A percentile compares a stretch with the other conserved stretches of the same genome.
phyloP scores from a whole-genome alignment of 805 yeast genomes.

The Zygosaccharomyces pseudorouxii region DNA sequence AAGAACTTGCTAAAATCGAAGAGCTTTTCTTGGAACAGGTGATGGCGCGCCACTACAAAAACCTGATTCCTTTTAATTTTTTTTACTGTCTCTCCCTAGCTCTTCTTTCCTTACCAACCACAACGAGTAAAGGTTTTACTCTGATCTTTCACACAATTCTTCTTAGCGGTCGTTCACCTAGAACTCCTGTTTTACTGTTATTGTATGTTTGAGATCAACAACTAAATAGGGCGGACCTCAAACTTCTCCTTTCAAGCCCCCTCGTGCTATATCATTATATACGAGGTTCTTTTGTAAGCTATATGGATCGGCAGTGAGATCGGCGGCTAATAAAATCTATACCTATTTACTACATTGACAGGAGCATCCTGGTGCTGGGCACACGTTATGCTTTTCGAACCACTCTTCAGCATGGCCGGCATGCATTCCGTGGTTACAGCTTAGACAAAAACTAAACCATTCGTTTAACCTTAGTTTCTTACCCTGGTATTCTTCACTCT shows the following conservation, averaged over 20 bases:
- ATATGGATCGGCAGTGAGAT: not conserved
- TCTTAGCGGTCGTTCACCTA: not conserved
- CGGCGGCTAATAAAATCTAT: not conserved
- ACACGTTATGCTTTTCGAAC: slow-evolving; percentile 80
- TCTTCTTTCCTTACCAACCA: not conserved
- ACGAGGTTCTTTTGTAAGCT: slow-evolving; percentile 3
- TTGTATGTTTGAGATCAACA: not conserved
- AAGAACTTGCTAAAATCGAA: not conserved
- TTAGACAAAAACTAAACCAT: slow-evolving; percentile 89
- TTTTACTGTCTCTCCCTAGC: not conserved
- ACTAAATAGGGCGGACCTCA: slow-evolving; percentile 2
- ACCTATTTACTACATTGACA: slow-evolving; percentile 65
- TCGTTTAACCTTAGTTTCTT: slow-evolving; percentile 46
- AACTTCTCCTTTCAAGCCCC: slow-evolving; percentile 8
- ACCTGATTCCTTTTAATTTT: not conserved
- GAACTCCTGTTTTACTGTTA: not conserved
- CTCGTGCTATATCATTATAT: slow-evolving; percentile 7
- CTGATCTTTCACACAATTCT: not conserved
- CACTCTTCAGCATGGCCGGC: slow-evolving; percentile 95
- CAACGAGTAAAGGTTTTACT: not conserved
- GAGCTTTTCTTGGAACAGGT: not conserved
- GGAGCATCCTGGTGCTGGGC: slow-evolving; percentile 92
- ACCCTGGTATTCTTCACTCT: slow-evolving; percentile 11
- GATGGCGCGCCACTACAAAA: not conserved
- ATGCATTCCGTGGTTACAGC: slow-evolving; percentile 92